Evolutionary conservation across 129 eudicot species (phyloP).

Genomic region (Flaveria robusta): DNA sequence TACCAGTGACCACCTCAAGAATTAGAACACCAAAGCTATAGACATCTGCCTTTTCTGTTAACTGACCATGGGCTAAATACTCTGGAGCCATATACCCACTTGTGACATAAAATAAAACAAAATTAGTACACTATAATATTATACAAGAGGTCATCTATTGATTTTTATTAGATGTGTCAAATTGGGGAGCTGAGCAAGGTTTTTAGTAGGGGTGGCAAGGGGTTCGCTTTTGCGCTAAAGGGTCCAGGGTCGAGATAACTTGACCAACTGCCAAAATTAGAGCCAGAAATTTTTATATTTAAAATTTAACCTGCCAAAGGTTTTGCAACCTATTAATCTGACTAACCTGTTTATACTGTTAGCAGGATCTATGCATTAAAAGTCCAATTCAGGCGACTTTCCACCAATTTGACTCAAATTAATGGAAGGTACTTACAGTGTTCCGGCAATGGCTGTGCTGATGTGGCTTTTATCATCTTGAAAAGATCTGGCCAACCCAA

Average conservation of each 20-base stretch:
- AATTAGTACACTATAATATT: not conserved
- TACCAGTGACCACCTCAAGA: constrained; percentile 76
- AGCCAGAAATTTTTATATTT: not conserved
- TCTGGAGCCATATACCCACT: constrained; percentile 86
- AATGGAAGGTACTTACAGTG: constrained; percentile 52
- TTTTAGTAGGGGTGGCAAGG: not conserved
- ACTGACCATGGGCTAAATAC: constrained; percentile 71
- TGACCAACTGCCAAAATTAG: not conserved
- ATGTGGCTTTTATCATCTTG: constrained; percentile 90
- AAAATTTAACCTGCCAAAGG: not conserved
- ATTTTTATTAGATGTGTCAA: too few species aligned
- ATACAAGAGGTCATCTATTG: not conserved
- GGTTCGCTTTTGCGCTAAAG: not conserved
- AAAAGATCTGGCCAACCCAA: constrained; percentile 91
- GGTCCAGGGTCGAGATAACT: not conserved
- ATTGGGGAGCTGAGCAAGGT: not conserved
- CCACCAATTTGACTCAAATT: not conserved
- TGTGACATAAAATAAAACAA: not conserved
- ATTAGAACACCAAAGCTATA: constrained; percentile 75
- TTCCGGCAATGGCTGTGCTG: constrained; percentile 89
- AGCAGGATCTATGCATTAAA: not conserved
- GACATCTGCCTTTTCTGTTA: constrained; percentile 76
- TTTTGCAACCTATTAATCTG: not conserved
- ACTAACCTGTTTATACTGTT: not conserved
- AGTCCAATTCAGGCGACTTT: not conserved